Conservation (phyloP, 306 rosid species). For the cucumber (Cucumis sativus) region Cucumber_9930_V3 NC_026659.2:27408001-27408500, state of each 20-base stretch:
- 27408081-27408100: not conserved
- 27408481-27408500: no score
- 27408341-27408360: no score
- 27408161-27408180: not conserved
- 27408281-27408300: not conserved
- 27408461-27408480: not conserved
- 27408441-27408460: no score
- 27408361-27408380: no score
- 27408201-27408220: not conserved
- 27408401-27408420: no score
- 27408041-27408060: not conserved
- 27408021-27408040: not conserved
- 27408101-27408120: not conserved
- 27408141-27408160: not conserved
- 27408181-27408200: constrained; percentile 6
- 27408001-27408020: not conserved
- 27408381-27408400: no score
- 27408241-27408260: not conserved
- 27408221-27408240: not conserved
- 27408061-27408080: not conserved
- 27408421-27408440: no score
- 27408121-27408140: not conserved
- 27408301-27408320: no score
- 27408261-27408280: not conserved
- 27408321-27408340: no score